Conservation (phyloP, 2,329 filamentous ascomycete species). For the Calonectria fujianensis region DNA sequence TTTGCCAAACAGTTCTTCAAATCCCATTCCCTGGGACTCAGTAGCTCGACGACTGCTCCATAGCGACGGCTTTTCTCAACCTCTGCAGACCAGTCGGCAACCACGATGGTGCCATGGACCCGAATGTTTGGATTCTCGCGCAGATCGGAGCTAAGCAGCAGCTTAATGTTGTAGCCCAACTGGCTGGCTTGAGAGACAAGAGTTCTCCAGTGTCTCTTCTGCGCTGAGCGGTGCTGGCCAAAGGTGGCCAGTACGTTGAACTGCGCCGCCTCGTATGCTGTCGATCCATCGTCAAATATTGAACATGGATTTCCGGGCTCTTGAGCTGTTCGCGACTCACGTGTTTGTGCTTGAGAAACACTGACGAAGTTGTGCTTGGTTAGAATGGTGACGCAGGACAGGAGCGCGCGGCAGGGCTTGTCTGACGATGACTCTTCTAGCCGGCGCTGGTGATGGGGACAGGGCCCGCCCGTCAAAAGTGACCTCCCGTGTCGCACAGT, state of each 20-base stretch:
- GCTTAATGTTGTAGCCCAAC: slow-evolving; percentile 18
- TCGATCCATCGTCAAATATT: not conserved
- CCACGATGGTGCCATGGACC: slow-evolving; percentile 15
- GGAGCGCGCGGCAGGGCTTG: slow-evolving; percentile 16
- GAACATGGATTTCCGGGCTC: not conserved
- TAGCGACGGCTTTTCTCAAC: not conserved
- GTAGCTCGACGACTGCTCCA: slow-evolving; percentile 5
- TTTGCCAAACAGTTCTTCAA: slow-evolving; percentile 1
- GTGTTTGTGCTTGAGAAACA: slow-evolving; percentile 2
- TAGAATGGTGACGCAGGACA: slow-evolving; percentile 11
- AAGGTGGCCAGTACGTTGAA: slow-evolving; percentile 21
- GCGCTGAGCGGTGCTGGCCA: not conserved
- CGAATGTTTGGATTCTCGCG: slow-evolving; percentile 17
- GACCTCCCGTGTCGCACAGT: slow-evolving; percentile 10
- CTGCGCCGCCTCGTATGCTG: not conserved
- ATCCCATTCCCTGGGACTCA: slow-evolving; percentile 11
- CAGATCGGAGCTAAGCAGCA: slow-evolving; percentile 1
- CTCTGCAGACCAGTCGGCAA: slow-evolving; percentile 15
- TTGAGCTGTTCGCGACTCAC: not conserved
- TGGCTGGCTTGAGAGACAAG: not conserved
- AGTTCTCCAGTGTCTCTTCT: slow-evolving; percentile 3
- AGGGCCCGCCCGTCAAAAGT: slow-evolving; percentile 20
- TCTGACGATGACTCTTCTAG: not conserved
- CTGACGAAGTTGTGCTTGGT: slow-evolving; percentile 19
- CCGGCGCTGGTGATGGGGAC: slow-evolving; percentile 16